Base-by-base conservation (phyloP, 1,139 yeast species). In the Wickerhamomyces sp. region DNA sequence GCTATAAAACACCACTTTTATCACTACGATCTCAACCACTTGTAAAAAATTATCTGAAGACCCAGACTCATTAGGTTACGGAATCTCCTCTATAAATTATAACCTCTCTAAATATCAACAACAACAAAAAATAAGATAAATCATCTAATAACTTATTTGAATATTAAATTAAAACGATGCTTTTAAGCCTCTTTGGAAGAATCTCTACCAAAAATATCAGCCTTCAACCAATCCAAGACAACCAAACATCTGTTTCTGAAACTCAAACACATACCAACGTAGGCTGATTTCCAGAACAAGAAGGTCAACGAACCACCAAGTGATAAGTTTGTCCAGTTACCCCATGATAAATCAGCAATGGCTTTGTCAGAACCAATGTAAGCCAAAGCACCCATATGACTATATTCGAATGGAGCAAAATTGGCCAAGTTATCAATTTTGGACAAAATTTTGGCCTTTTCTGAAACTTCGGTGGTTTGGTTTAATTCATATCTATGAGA, bases 241-340 rank as follows among this genome's bases (percentile, higher is more conserved):
- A 88, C 94, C 58, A 87, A 72, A 46, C 86, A 68, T 72, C 86
- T 89, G 70, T 85, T 87, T 66, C 88, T 80, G 54, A 83, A 79
- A 35, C 93, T 79, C 61, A 89, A 78, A 65, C 93, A 84, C 96
- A 88, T 88, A 63, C 86, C 78, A 50, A 89, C 75, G 64, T 89
- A 88, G 31, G 95, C 94, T 25, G 89, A 80, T 67, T 95, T 81
- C 96, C 96, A 89, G 75, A 89, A 81, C 61, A 85, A 70, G 70
- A 81, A 88, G 32, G 96, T 86, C 58, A 85, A 68, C 28, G 85
- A 72, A 52, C 96, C 96, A 43, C 94, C 93, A 34, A 88, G 68
- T 24, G 89, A 78, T 44, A 79, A 72, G 52, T 82, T 80, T 46
- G 86, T 81, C 77, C 86, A 78, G 55, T 83, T 88, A 49, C 93